Conservation (phyloP, 1,139 yeast species). For the Diutina sp. region DNA sequence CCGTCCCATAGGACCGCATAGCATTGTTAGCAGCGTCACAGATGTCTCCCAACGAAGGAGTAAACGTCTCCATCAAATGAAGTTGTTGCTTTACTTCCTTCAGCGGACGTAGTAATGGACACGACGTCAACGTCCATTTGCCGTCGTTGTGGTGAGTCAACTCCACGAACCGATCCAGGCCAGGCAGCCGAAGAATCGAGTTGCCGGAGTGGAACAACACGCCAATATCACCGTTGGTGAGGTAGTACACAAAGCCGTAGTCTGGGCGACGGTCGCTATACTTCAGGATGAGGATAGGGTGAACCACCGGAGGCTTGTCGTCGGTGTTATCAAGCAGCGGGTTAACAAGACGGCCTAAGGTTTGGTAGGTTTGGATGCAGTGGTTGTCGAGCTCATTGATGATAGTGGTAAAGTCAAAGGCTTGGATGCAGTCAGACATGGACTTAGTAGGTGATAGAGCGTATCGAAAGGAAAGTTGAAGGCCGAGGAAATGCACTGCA, state of each 20-base stretch:
- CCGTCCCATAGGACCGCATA: conserved; percentile 46
- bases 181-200: conserved; percentile 59
- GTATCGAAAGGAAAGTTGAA: too few relatives aligned
- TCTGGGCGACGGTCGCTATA: conserved; percentile 98
- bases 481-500: too few relatives aligned
- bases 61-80: conserved; percentile 74
- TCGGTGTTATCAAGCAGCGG: conserved; percentile 9
- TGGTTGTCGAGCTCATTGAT: conserved; percentile 25
- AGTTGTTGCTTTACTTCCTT: conserved; percentile 53
- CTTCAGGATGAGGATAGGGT: conserved; percentile 71
- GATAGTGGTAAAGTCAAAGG: conserved; percentile 26
- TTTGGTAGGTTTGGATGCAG: conserved; percentile 28
- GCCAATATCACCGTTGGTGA: conserved; percentile 87
- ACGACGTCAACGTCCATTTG: conserved; percentile 68
- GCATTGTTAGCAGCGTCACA: conserved; percentile 59
- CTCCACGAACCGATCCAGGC: conserved; percentile 50
- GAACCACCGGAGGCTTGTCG: conserved; percentile 34
- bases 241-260: conserved; percentile 89
- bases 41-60: conserved; percentile 73
- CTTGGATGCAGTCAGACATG: too few relatives aligned
- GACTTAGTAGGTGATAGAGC: too few relatives aligned
- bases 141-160: conserved; percentile 45
- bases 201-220: conserved; percentile 78
- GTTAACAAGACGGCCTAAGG: conserved; percentile 22
- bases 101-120: conserved; percentile 43